Conservation (phyloP, 1,284 basidiomycete genomes). For the Bondarzewia mesenterica region DNA sequence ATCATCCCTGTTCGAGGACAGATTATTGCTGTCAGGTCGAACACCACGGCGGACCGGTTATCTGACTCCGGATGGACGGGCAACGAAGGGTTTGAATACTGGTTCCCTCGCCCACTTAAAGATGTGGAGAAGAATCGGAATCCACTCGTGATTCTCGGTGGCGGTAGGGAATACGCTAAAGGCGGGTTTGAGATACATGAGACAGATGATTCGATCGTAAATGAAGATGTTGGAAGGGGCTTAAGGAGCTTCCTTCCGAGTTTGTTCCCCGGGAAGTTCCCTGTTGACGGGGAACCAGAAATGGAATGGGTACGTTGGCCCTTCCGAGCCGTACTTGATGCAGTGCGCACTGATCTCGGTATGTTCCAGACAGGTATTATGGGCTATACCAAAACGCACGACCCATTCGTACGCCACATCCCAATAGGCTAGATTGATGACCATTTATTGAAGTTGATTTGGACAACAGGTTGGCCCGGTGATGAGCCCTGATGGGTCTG, state of each 20-base stretch:
- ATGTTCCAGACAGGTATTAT: constrained; percentile 83
- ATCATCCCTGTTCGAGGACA: constrained; percentile 74
- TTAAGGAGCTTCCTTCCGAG: constrained; percentile 52
- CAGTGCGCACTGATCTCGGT: too few relatives aligned
- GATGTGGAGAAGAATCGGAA: constrained; percentile 18
- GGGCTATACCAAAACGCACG: constrained; percentile 58
- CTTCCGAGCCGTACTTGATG: constrained; percentile 6
- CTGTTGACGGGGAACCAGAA: constrained; percentile 37
- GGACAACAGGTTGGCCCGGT: constrained; percentile 57
- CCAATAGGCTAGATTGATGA: neutral
- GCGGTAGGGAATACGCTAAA: constrained; percentile 43
- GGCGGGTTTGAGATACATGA: constrained; percentile 42
- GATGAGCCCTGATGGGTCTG: constrained; percentile 18
- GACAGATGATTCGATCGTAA: constrained; percentile 54
- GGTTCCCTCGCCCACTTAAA: constrained; percentile 64
- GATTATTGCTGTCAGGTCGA: constrained; percentile 54
- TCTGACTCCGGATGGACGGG: constrained; percentile 16
- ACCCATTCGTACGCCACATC: constrained; percentile 56
- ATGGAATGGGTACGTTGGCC: constrained; percentile 61
- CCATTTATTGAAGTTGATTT: neutral
- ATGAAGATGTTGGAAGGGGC: constrained; percentile 35
- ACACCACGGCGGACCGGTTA: constrained; percentile 27
- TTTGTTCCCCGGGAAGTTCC: constrained; percentile 47
- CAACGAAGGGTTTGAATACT: constrained; percentile 62
- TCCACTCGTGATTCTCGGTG: constrained; percentile 70